Evolutionary conservation across 495 filamentous ascomycete genomes (phyloP), one percentile per base, ranked within the genome.

Genomic region (Penicillium nucicola): DNA sequence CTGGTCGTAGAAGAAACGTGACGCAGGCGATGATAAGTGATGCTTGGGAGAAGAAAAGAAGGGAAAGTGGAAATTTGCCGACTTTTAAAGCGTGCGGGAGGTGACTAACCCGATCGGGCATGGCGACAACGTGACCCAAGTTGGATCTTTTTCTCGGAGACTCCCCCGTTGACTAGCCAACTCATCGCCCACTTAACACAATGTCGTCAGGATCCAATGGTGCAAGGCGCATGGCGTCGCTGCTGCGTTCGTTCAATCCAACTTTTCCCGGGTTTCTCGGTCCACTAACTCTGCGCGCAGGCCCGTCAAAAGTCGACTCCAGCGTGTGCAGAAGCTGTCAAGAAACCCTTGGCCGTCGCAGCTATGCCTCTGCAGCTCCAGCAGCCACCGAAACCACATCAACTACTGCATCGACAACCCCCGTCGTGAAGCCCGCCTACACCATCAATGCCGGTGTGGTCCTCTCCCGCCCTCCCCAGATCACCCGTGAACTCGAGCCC

Each of bases 401-500:
- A 17, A 60, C 67, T 12, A 14, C 67, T 30, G 42, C 65, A n/a
- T 55, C 67, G 13, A 54, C 66, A 18, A 66, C 60, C 44, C 59
- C 71, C 45, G 66, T 72, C 54, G 55, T 70, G 40, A 61, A 65
- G 17, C 66, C 69, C 17, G 61, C 74, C 55, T 88, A 89, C 75
- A 77, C 71, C 49, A 83, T 95, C 76, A 85, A 85, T 50, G 82
- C 90, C 51, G 84, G 84, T 45, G 76, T 96, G 47, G 83, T 97
- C 51, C 87, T 99, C 50, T 90, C 90, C 22, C 88, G 93, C 28
- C 83, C 95, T 5, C 93, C 93, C 8, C 72, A 90, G 42, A 77
- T 99, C 55, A 97, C 95, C 43, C 87, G 87, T 52, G 77, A 86
- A 42, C 85, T 90, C 14, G 85, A 84, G 28, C 77, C 87, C 11